Evolutionary conservation across 1,284 basidiomycete species (phyloP).

Genomic region (Mycosarcoma mackinlayi): DNA sequence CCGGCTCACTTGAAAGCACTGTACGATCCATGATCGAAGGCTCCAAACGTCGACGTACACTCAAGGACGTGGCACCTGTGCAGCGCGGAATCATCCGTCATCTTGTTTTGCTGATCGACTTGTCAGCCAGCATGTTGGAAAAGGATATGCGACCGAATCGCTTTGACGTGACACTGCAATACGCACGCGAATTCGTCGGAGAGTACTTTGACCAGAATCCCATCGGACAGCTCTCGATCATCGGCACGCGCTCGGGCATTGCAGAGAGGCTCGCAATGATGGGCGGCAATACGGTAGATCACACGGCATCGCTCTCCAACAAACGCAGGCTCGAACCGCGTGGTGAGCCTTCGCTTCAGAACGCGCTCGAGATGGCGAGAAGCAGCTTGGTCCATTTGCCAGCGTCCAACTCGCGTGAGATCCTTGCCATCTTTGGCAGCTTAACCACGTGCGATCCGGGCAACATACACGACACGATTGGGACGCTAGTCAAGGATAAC

Average conservation of each 20-base stretch:
- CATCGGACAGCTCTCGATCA: slow-evolving; percentile 78
- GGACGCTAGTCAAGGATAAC: slow-evolving; percentile 78
- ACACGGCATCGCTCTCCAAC: slow-evolving; percentile 84
- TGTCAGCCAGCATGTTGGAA: slow-evolving; percentile 91
- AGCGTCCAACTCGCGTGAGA: slow-evolving; percentile 92
- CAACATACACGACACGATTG: slow-evolving; percentile 91
- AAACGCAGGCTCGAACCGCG: slow-evolving; percentile 86
- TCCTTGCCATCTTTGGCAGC: slow-evolving; percentile 90
- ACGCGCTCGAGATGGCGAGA: slow-evolving; percentile 88
- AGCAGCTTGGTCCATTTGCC: slow-evolving; percentile 77
- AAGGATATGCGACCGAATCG: slow-evolving; percentile 93
- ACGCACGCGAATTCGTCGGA: slow-evolving; percentile 80
- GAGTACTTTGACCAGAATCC: slow-evolving; percentile 99
- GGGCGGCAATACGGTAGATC: slow-evolving; percentile 92
- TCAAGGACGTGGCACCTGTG: slow-evolving; percentile 85
- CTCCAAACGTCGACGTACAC: slow-evolving; percentile 73
- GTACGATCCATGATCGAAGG: slow-evolving; percentile 89
- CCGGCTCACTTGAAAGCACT: slow-evolving; percentile 86
- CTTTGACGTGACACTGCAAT: slow-evolving; percentile 81
- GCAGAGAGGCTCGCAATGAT: slow-evolving; percentile 71
- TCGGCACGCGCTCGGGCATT: slow-evolving; percentile 65
- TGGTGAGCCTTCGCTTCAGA: slow-evolving; percentile 95
- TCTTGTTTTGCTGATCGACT: slow-evolving; percentile 86
- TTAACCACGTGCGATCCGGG: slow-evolving; percentile 96
- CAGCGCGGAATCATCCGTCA: slow-evolving; percentile 96